phyloP scores from a whole-genome alignment of 805 yeast species.

The Ogataea pilisensis region DNA sequence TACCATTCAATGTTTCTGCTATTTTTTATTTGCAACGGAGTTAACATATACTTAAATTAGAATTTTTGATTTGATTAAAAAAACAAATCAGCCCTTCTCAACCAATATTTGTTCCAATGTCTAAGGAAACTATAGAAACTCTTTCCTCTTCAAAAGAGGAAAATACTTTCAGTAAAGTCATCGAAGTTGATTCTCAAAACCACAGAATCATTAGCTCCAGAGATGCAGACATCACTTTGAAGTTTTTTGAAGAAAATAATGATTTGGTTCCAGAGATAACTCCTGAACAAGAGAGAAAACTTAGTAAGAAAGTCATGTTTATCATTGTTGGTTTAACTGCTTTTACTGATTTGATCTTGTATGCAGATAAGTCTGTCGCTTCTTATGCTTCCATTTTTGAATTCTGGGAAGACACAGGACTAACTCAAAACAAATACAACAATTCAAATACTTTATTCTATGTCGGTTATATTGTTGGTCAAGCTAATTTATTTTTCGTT shows the following conservation, averaged over 20 bases:
- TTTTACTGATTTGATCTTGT: constrained; percentile 16
- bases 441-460: constrained; percentile 45
- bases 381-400: constrained; percentile 36
- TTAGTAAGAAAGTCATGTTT: constrained; percentile 8
- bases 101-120: too few species aligned
- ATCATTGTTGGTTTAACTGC: constrained; percentile 19
- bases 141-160: neutral
- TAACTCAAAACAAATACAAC: constrained; percentile 38
- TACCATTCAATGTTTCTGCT: too few species aligned
- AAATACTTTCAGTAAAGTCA: neutral
- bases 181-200: neutral
- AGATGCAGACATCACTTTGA: constrained; percentile 24
- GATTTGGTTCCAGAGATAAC: constrained; percentile 7
- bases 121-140: too few species aligned
- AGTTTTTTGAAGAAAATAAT: constrained; percentile 17
- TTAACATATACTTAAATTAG: too few species aligned
- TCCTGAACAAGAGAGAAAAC: constrained; percentile 10
- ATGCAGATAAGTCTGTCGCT: constrained; percentile 37
- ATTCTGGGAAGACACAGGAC: constrained; percentile 39
- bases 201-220: constrained; percentile 2
- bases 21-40: too few species aligned
- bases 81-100: too few species aligned
- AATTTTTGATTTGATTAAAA: too few species aligned
- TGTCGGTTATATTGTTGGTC: constrained; percentile 44
- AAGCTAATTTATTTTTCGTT: constrained; percentile 38